Base-by-base conservation (phyloP, 1,284 basidiomycete genomes). In the Apiotrichum porosum region DNA sequence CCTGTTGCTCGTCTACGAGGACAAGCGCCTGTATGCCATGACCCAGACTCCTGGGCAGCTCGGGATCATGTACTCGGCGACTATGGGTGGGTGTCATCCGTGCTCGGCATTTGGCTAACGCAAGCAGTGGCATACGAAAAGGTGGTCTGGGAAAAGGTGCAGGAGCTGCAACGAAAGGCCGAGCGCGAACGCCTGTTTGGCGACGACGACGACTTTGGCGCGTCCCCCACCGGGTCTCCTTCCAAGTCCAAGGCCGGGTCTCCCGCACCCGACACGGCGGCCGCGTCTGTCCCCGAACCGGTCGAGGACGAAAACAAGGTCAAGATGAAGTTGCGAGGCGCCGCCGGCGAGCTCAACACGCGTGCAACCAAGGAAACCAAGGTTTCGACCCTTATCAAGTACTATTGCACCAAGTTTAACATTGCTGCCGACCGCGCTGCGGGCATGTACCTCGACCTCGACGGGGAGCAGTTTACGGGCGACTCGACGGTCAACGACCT, bases 101-200 rank as follows among this genome's bases (percentile, higher is more conserved):
- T n/a, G n/a, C n/a, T n/a, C n/a, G 8, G 9, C 6, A 13, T 2
- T 34, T 1, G 19, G 21, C 41, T 47, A 38, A 50, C 42, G 3
- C 6, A 2, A 12, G 14, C 42, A 68, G 64, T 31, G 28, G 65
- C 60, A 1, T 66, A 66, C 44, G 61, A 64, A 47, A 60, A 60
- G 44, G 15, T 42, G 0, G 47, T 62, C 19, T 66, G 61, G 57
- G 47, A 54, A 22, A 44, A 46, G 36, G 15, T 65, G 3, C 48
- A 60, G 35, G 47, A 44, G 31, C 44, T 58, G 23, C 34, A 28
- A 28, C 26, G 42, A 8, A 23, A 28, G 14, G 47, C 34, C 17
- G 33, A 48, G 10, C 41, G 35, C 12, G 39, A 33, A 4, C 43
- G 44, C 0, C n/a, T 26, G 23, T 23, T 48, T 6, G 40, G 26